These are phyloP conservation scores for Clohesyomyces aquaticus DNA, from an alignment of 495 filamentous ascomycete species.

Conservation along the genomic window DNA sequence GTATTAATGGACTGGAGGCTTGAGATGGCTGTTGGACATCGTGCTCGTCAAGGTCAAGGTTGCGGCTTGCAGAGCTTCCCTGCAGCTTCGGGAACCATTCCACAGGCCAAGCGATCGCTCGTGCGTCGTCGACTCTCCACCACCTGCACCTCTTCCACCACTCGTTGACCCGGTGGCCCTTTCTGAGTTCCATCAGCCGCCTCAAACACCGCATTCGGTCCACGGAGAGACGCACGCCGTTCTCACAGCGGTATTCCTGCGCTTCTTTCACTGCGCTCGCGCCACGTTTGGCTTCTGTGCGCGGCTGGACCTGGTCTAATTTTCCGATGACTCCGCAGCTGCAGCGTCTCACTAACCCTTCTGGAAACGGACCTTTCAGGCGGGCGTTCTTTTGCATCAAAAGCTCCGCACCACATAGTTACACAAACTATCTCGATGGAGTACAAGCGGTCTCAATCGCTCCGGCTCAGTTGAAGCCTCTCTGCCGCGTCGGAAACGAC, in stretches of 20 bases:
- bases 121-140: background rate
- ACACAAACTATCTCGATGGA: conserved; percentile 36
- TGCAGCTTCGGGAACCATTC: background rate
- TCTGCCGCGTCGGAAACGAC: conserved; percentile 22
- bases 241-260: conserved; percentile 11
- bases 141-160: background rate
- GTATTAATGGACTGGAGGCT: background rate
- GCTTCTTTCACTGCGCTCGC: conserved; percentile 8
- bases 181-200: background rate
- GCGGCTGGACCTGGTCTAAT: conserved; percentile 26
- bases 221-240: conserved; percentile 27
- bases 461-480: conserved; percentile 33
- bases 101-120: background rate
- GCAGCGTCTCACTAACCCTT: conserved; percentile 27
- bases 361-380: conserved; percentile 33
- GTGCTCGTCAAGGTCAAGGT: background rate
- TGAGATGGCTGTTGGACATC: conserved; percentile 9
- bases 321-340: conserved; percentile 31
- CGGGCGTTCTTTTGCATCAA: conserved; percentile 7
- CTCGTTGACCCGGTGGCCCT: background rate
- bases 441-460: conserved; percentile 33
- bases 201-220: conserved; percentile 3
- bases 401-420: conserved; percentile 29
- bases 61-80: conserved; percentile 1
- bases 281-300: conserved; percentile 17